Percentiles rank a stretch among this genome's conserved stretches.
These are phyloP conservation scores for Geotrichum aggregatum DNA, from an alignment of 1,139 yeast genomes.

Conservation along the genomic window DNA sequence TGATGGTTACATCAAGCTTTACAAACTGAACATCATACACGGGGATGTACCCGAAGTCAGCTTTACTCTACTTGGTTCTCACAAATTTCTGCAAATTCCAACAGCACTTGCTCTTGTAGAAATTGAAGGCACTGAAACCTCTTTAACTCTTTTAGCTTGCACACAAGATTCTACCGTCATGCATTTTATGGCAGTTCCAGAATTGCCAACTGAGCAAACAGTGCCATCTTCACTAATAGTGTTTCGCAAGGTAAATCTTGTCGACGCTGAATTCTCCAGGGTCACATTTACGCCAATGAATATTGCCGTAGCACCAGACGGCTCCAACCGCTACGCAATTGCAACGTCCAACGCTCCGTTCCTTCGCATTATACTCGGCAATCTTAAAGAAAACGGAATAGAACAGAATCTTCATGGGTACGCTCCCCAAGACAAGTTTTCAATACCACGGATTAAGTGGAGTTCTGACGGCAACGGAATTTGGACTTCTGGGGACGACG, in stretches of 20 bases:
- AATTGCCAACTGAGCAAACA: neutral
- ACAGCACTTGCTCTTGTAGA: conserved; percentile 15
- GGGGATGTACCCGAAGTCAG: neutral
- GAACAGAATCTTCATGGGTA: conserved; percentile 12
- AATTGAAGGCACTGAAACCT: neutral
- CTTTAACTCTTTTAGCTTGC: conserved; percentile 12
- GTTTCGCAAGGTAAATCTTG: conserved; percentile 12
- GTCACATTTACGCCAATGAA: conserved; percentile 19
- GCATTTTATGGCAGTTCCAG: conserved; percentile 3
- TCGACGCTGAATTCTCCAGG: conserved; percentile 14
- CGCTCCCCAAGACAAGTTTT: conserved; percentile 18
- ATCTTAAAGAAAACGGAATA: conserved; percentile 1
- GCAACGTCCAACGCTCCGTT: conserved; percentile 19
- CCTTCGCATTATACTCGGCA: conserved; percentile 16
- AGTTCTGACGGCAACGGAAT: conserved; percentile 42
- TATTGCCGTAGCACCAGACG: conserved; percentile 12
- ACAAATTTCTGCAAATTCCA: conserved; percentile 18
- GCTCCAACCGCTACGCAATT: conserved; percentile 10
- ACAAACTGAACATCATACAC: neutral
- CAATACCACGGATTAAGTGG: conserved; percentile 17
- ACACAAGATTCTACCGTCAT: conserved; percentile 20
- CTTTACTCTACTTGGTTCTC: conserved; percentile 10
- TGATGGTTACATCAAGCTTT: conserved; percentile 16
- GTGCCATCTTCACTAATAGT: neutral
- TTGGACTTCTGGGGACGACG: conserved; percentile 70